phyloP scores from a whole-genome alignment of 208 protist genomes.

The Angomonas deanei region DNA sequence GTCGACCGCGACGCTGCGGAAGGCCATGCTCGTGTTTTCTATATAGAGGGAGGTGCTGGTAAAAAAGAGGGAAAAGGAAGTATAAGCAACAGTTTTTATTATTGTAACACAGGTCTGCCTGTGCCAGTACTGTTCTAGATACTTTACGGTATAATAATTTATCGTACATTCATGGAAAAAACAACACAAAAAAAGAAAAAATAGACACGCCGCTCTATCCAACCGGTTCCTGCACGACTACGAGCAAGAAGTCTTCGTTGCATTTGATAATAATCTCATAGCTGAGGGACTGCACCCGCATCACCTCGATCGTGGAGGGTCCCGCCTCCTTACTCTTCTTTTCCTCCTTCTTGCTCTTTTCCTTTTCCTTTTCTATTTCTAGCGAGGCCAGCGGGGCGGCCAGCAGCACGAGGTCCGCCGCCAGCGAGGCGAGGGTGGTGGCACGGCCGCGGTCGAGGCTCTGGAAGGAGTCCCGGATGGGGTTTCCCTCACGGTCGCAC shows the following conservation, averaged over 20 bases:
- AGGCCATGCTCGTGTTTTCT: background rate
- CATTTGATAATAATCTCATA: conserved; percentile 80
- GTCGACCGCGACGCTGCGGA: conserved; percentile 41
- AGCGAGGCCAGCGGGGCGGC: conserved; percentile 17
- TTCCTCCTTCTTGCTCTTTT: background rate
- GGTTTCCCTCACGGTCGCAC: conserved; percentile 59
- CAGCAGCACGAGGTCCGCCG: conserved; percentile 36
- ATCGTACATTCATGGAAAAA: background rate
- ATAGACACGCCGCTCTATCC: conserved; percentile 20
- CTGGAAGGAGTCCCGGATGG: conserved; percentile 82
- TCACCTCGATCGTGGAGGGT: conserved; percentile 32
- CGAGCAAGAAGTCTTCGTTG: conserved; percentile 64
- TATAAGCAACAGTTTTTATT: background rate
- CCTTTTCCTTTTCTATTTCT: conserved; percentile 1
- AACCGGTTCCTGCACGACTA: conserved; percentile 75
- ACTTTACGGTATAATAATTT: background rate
- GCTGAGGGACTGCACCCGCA: conserved; percentile 63
- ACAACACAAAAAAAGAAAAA: background rate
- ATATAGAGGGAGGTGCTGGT: background rate
- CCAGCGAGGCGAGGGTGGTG: conserved; percentile 46
- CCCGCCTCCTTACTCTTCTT: conserved; percentile 11
- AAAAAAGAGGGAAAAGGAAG: background rate
- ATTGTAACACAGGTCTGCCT: too few species aligned
- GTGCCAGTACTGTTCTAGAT: too few species aligned
- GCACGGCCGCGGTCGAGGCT: conserved; percentile 65